phyloP scores from a whole-genome alignment of 257 asterid genomes.

The Nicotiana noctiflora region DNA sequence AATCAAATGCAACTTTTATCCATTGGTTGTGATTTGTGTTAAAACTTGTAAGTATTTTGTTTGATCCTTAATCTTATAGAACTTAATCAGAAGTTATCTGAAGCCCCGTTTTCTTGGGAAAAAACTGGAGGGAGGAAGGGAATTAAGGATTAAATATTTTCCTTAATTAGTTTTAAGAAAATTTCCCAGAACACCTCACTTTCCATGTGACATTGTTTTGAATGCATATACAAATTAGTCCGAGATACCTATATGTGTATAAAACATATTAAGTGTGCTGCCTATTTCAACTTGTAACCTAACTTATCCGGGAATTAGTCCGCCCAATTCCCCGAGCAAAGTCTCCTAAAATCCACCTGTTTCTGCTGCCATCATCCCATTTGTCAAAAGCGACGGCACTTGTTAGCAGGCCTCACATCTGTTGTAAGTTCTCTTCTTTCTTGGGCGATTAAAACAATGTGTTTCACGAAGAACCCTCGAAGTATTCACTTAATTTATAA shows the following conservation, averaged over 20 bases:
- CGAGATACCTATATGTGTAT: neutral
- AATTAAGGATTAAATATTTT: neutral
- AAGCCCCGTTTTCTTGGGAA: neutral
- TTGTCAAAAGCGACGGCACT: neutral
- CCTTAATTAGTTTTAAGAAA: neutral
- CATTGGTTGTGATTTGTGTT: neutral
- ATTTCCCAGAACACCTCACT: neutral
- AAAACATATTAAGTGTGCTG: neutral
- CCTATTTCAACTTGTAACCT: neutral
- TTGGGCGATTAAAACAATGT: neutral
- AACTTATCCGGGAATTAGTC: neutral
- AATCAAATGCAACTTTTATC: neutral
- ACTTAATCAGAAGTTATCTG: neutral
- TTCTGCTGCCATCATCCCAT: neutral
- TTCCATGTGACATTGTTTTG: neutral
- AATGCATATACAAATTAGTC: neutral
- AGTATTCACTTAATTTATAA: neutral
- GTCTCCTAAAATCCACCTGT: neutral
- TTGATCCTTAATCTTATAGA: neutral
- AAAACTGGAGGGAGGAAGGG: neutral
- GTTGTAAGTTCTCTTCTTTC: neutral
- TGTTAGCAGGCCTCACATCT: neutral
- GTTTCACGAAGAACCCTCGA: neutral
- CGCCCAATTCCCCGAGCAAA: neutral
- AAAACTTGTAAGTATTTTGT: neutral